phyloP scores from a whole-genome alignment of 2,329 filamentous ascomycete genomes.

The Xylaria sp. region DNA sequence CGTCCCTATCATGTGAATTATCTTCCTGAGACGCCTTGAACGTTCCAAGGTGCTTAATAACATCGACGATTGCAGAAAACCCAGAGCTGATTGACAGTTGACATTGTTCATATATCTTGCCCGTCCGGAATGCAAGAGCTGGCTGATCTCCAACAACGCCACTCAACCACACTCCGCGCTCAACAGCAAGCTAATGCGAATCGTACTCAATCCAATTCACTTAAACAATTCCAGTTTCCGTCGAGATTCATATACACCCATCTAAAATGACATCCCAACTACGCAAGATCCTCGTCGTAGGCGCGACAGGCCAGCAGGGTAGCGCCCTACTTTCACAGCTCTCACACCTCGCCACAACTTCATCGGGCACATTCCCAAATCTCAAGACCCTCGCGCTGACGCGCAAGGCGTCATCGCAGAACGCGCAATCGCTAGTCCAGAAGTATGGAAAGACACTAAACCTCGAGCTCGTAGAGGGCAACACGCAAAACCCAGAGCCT shows the following conservation, averaged over 20 bases:
- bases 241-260: background rate
- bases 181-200: background rate
- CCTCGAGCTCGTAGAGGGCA: slow-evolving; percentile 44
- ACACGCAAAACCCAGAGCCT: slow-evolving; percentile 40
- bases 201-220: background rate
- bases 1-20: background rate
- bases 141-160: background rate
- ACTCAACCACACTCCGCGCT: background rate
- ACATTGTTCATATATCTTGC: background rate
- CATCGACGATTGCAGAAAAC: background rate
- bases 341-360: slow-evolving; percentile 23
- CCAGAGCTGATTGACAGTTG: background rate
- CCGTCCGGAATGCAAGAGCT: background rate
- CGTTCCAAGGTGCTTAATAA: background rate
- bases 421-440: slow-evolving; percentile 37
- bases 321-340: slow-evolving; percentile 39
- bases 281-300: slow-evolving; percentile 43
- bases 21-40: background rate
- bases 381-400: slow-evolving; percentile 44
- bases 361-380: slow-evolving; percentile 28
- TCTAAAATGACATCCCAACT: slow-evolving; percentile 24
- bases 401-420: slow-evolving; percentile 37
- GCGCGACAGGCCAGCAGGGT: slow-evolving; percentile 47
- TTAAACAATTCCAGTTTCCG: background rate
- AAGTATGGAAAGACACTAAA: slow-evolving; percentile 32